Evolutionary conservation across 2,329 filamentous ascomycete genomes (phyloP).

Genomic region (Cytospora piceicola): DNA sequence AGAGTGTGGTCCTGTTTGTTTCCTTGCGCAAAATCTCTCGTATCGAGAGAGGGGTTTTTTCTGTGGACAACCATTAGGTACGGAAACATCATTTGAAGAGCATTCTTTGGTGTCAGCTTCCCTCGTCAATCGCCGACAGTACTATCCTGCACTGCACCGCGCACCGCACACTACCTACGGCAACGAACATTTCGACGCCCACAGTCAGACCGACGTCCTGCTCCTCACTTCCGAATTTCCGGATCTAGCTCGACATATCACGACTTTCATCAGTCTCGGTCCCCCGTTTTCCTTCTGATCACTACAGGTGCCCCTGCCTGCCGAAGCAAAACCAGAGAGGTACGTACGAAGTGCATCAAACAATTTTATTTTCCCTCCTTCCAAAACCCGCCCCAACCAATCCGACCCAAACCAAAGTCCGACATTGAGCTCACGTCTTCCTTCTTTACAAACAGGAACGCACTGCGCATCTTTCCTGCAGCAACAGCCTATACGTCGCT

Average conservation of each 20-base stretch:
- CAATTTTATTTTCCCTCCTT: neutral
- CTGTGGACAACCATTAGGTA: constrained; percentile 1
- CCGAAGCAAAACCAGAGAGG: constrained; percentile 1
- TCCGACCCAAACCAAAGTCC: neutral
- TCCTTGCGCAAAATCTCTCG: neutral
- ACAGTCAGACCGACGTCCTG: neutral
- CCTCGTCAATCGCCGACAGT: neutral
- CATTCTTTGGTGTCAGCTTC: constrained; percentile 5
- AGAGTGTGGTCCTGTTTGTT: constrained; percentile 2
- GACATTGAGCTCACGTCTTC: constrained; percentile 3
- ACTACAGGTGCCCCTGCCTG: neutral
- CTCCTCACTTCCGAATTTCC: neutral
- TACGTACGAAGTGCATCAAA: neutral
- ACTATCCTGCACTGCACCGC: neutral
- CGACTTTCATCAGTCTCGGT: neutral
- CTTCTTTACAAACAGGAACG: neutral
- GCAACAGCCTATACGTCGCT: constrained; percentile 16
- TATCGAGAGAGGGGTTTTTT: neutral
- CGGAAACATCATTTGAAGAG: neutral
- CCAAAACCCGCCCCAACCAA: constrained; percentile 2
- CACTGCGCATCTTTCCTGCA: constrained; percentile 1
- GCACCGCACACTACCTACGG: neutral
- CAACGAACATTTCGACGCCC: neutral
- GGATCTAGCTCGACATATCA: neutral
- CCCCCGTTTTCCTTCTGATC: neutral